Conservation (phyloP, 345 rosid genomes). For the Angophora floribunda region DNA sequence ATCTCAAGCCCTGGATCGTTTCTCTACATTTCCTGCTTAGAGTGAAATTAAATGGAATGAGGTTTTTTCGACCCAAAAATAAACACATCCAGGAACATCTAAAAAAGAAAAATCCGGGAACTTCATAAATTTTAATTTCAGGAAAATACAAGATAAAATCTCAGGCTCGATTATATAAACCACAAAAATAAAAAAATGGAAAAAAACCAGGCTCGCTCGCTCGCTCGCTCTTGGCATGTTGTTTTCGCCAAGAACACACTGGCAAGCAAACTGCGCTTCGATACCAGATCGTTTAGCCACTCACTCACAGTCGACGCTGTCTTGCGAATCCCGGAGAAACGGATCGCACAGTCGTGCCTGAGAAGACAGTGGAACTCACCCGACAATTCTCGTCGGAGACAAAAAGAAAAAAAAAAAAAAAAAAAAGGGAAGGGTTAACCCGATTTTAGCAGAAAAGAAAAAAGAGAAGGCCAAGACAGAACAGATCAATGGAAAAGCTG, state of each 20-base stretch:
- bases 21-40: no score
- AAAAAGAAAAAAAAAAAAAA: no score
- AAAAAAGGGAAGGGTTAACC: neutral
- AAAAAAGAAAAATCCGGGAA: neutral
- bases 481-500: neutral
- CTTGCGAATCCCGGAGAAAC: neutral
- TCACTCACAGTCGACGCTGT: neutral
- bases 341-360: neutral
- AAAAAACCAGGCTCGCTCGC: neutral
- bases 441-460: neutral
- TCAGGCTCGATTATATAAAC: neutral
- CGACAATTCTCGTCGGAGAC: no score
- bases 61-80: no score
- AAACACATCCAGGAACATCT: neutral
- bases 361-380: neutral
- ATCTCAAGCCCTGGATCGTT: no score
- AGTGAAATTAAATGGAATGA: no score
- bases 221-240: neutral
- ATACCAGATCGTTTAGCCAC: neutral
- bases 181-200: neutral
- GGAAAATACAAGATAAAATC: neutral
- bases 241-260: neutral
- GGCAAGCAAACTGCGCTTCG: neutral
- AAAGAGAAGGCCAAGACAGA: neutral
- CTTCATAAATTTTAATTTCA: neutral